A percentile compares a stretch with the other conserved stretches of the same genome.
Conservation (phyloP, 2,329 filamentous ascomycete genomes). For the Catunica adiposa region DNA sequence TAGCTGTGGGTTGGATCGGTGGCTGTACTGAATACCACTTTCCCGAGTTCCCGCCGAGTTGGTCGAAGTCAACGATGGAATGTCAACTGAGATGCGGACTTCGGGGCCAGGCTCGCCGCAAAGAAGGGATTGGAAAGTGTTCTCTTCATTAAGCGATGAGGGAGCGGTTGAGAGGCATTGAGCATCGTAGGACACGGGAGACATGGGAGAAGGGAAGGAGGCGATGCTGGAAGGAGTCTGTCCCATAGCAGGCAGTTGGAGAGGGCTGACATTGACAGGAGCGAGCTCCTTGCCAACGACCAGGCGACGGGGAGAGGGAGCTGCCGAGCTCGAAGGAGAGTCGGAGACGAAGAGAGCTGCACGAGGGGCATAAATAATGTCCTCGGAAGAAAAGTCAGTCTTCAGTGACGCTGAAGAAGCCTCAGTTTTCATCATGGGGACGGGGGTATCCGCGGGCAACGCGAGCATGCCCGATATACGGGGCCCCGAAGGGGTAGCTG, state of each 20-base stretch:
- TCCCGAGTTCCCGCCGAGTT: slow-evolving; percentile 62
- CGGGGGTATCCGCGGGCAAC: slow-evolving; percentile 5
- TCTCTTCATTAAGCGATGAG: slow-evolving; percentile 57
- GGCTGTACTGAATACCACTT: slow-evolving; percentile 31
- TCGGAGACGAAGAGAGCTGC: slow-evolving; percentile 15
- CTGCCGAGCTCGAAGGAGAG: slow-evolving; percentile 24
- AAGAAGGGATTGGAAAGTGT: slow-evolving; percentile 51
- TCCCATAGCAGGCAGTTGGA: slow-evolving; percentile 28
- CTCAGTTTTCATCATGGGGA: slow-evolving; percentile 26
- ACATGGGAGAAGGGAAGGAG: slow-evolving; percentile 53
- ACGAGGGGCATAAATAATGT: slow-evolving; percentile 28
- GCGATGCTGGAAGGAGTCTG: slow-evolving; percentile 44
- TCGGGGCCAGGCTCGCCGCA: slow-evolving; percentile 62
- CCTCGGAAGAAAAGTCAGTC: slow-evolving; percentile 22
- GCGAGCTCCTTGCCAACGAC: slow-evolving; percentile 29
- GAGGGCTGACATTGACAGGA: slow-evolving; percentile 33
- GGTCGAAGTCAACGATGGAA: slow-evolving; percentile 58
- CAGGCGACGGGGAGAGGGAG: slow-evolving; percentile 29
- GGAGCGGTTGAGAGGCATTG: slow-evolving; percentile 59
- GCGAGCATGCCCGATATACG: slow-evolving; percentile 7
- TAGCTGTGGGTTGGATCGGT: slow-evolving; percentile 25
- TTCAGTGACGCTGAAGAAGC: slow-evolving; percentile 34
- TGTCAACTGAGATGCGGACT: slow-evolving; percentile 52
- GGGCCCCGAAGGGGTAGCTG: slow-evolving; percentile 13
- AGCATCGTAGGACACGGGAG: slow-evolving; percentile 52